phyloP scores from a whole-genome alignment of 257 asterid genomes.

The Nicotiana undulata region DNA sequence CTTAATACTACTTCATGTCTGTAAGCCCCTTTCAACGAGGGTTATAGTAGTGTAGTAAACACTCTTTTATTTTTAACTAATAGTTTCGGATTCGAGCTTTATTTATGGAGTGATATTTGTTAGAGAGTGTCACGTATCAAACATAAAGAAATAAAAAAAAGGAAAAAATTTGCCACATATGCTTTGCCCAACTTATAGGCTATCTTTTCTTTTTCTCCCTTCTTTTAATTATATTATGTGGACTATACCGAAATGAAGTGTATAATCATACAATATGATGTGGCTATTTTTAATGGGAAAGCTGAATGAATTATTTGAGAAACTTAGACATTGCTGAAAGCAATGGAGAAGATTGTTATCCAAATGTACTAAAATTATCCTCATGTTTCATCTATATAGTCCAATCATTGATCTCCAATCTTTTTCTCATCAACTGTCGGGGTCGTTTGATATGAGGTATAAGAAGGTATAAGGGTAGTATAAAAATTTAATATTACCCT shows the following conservation, averaged over 20 bases:
- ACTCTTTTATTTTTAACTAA: no score
- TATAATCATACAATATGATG: neutral
- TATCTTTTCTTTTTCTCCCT: neutral
- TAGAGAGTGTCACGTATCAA: neutral
- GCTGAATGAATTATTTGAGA: neutral
- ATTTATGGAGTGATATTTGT: no score
- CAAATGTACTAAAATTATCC: neutral
- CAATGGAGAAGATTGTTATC: neutral
- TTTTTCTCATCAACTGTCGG: neutral
- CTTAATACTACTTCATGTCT: neutral
- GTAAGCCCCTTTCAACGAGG: no score
- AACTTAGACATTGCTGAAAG: neutral
- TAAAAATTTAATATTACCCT: no score
- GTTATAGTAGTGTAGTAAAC: no score
- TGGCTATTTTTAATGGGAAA: neutral
- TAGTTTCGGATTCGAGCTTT: no score
- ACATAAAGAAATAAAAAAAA: neutral
- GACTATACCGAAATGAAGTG: neutral
- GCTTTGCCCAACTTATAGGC: neutral
- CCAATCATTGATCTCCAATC: neutral
- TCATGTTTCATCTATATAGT: neutral
- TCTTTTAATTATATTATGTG: neutral
- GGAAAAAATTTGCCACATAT: neutral
- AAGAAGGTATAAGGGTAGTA: no score
- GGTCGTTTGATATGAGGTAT: no score